phyloP scores from a whole-genome alignment of 179 eudicot genomes.

The Spergularia azorica region DNA sequence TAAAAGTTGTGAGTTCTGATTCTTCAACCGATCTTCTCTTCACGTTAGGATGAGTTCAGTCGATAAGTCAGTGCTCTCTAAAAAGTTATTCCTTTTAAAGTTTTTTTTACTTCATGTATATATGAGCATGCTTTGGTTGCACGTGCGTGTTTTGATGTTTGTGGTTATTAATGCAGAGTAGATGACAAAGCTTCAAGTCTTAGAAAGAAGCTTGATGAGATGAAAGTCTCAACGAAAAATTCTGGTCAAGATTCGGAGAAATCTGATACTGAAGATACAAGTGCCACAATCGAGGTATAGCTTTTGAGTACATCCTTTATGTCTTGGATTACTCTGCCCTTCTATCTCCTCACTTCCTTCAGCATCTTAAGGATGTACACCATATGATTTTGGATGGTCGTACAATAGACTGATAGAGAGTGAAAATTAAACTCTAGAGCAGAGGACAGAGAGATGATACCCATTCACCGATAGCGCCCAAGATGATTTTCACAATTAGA shows the following conservation, averaged over 20 bases:
- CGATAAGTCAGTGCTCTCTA: no score
- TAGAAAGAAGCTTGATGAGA: slow-evolving; percentile 65
- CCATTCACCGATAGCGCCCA: no score
- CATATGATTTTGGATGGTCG: background rate
- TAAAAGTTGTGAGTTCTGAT: background rate
- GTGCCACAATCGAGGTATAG: slow-evolving; percentile 69
- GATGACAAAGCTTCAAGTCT: slow-evolving; percentile 73
- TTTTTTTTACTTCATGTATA: background rate
- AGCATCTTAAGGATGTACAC: background rate
- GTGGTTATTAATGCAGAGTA: slow-evolving; percentile 59
- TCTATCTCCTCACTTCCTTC: background rate
- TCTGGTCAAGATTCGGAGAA: slow-evolving; percentile 47
- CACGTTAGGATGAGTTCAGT: no score
- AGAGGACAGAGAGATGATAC: no score
- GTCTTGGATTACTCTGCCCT: background rate
- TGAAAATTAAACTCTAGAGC: no score
- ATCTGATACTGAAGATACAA: slow-evolving; percentile 43
- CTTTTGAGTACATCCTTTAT: background rate
- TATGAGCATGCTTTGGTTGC: background rate
- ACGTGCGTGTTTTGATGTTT: background rate
- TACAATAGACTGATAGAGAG: no score
- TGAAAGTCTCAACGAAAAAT: slow-evolving; percentile 42
- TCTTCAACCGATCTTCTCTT: background rate
- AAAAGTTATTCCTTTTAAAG: background rate
- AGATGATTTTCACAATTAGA: no score